phyloP scores from a whole-genome alignment of 2,329 filamentous ascomycete genomes.

The Stylonectria norvegica region DNA sequence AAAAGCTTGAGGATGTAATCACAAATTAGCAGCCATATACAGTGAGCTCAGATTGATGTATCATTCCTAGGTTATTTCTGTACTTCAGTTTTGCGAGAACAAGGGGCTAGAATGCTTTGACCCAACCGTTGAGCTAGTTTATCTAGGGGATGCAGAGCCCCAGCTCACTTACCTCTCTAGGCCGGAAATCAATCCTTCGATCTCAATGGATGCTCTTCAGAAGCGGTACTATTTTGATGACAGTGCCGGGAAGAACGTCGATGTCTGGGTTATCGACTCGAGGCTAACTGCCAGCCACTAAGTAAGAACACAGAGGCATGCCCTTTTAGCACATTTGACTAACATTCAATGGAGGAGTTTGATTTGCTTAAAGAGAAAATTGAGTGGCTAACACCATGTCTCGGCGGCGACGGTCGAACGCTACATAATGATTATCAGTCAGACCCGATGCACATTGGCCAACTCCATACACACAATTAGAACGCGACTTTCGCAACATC shows the following conservation, averaged over 20 bases:
- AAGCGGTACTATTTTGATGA: constrained; percentile 5
- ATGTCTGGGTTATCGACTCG: constrained; percentile 7
- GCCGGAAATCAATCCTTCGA: not conserved
- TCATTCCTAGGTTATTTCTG: constrained; percentile 1
- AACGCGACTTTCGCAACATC: too few species aligned
- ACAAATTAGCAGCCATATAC: too few species aligned
- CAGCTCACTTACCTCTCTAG: constrained; percentile 2
- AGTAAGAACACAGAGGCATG: not conserved
- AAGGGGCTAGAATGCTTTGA: not conserved
- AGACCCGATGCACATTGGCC: too few species aligned
- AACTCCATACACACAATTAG: too few species aligned
- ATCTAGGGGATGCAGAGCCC: not conserved
- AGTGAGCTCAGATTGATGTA: too few species aligned
- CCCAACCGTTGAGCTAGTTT: not conserved
- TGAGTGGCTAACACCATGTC: too few species aligned
- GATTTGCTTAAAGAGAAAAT: constrained; percentile 1
- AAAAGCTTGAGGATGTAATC: not conserved
- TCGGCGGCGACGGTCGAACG: too few species aligned
- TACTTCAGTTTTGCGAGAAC: not conserved
- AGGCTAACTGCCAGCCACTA: not conserved
- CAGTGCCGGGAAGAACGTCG: constrained; percentile 1
- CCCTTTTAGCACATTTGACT: too few species aligned
- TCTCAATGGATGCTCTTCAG: not conserved
- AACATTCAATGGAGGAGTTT: constrained; percentile 1
- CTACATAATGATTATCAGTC: too few species aligned